A percentile compares a stretch with the other conserved stretches of the same genome.
Evolutionary conservation across 2,329 filamentous ascomycete genomes (phyloP).

Genomic region (Didymella arachidicola): DNA sequence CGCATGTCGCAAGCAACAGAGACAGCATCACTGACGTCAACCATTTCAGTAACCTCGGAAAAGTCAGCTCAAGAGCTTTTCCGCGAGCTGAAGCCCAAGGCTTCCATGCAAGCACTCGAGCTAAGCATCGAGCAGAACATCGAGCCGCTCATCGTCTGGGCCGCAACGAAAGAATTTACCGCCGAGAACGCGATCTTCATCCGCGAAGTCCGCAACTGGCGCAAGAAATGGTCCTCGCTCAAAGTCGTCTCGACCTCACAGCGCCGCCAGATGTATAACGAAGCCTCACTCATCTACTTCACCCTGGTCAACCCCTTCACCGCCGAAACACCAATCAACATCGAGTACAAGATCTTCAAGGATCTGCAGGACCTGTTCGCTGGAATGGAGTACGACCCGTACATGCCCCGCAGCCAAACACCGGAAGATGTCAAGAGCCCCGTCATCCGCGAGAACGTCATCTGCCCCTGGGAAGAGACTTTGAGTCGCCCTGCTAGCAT

Average conservation of each 20-base stretch:
- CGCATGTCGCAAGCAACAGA: conserved; percentile 33
- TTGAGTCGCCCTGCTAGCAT: conserved; percentile 45
- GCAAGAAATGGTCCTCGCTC: conserved; percentile 44
- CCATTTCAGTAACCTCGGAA: conserved; percentile 29
- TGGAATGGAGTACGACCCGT: conserved; percentile 48
- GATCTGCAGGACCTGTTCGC: conserved; percentile 43
- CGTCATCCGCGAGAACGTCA: conserved; percentile 43
- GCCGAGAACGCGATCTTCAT: conserved; percentile 51
- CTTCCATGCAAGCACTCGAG: conserved; percentile 49
- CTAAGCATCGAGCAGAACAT: conserved; percentile 47
- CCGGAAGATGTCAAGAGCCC: conserved; percentile 37
- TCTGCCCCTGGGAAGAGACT: conserved; percentile 50
- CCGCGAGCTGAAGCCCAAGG: conserved; percentile 44
- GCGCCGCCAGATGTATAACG: conserved; percentile 48
- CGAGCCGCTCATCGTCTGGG: conserved; percentile 48
- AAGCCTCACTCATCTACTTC: conserved; percentile 50
- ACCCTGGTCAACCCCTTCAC: conserved; percentile 50
- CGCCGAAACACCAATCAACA: conserved; percentile 50
- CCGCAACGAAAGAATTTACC: conserved; percentile 48
- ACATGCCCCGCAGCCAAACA: conserved; percentile 38
- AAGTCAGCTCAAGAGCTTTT: conserved; percentile 35
- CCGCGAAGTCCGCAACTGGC: conserved; percentile 50
- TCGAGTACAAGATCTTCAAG: conserved; percentile 52
- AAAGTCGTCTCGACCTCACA: conserved; percentile 41
- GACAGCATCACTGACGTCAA: conserved; percentile 40